These are phyloP conservation scores for Serendipita sp. DNA, from an alignment of 768 basidiomycete species.

Conservation along the genomic window DNA sequence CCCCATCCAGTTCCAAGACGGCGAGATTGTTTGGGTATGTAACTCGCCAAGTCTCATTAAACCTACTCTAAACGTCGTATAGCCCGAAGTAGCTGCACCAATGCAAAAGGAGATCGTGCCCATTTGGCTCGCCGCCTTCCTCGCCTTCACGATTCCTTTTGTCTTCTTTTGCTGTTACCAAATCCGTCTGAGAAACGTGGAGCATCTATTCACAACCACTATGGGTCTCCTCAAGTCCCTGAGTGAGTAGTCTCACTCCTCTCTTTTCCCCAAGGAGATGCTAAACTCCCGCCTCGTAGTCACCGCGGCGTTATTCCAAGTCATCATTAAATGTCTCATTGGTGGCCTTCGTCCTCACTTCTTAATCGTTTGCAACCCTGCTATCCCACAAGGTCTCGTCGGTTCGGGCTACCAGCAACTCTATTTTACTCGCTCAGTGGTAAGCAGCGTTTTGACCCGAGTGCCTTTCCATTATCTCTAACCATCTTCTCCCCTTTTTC, in stretches of 20 bases:
- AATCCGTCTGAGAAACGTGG: conserved; percentile 29
- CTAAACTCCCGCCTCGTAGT: conserved; percentile 16
- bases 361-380: conserved; percentile 35
- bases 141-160: conserved; percentile 40
- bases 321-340: conserved; percentile 41
- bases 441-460: conserved; percentile 19
- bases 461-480: conserved; percentile 24
- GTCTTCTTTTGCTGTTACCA: conserved; percentile 42
- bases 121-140: conserved; percentile 35
- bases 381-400: conserved; percentile 16
- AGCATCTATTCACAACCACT: conserved; percentile 33
- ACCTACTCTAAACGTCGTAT: conserved; percentile 22
- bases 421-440: background rate
- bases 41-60: background rate
- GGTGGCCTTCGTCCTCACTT: conserved; percentile 38
- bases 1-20: conserved; percentile 30
- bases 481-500: conserved; percentile 24
- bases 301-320: conserved; percentile 19
- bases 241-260: conserved; percentile 12
- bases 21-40: conserved; percentile 15
- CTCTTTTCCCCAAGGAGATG: background rate
- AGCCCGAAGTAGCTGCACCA: conserved; percentile 38
- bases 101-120: conserved; percentile 37
- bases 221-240: conserved; percentile 39
- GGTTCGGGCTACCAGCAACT: background rate